Conservation (phyloP, 805 yeast species). For the Schwanniomyces yamadae region DNA sequence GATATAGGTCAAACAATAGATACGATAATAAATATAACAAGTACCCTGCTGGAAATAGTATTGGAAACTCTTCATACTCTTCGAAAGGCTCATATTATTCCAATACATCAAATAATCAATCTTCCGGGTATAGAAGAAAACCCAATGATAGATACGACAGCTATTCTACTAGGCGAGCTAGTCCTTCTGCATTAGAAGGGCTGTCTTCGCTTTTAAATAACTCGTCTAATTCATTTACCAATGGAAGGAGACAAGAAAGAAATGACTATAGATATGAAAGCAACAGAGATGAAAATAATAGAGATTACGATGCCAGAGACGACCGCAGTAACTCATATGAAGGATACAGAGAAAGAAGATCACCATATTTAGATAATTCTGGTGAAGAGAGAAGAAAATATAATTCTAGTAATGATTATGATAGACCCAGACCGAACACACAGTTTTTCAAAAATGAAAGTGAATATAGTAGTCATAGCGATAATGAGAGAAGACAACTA, state of each 20-base stretch:
- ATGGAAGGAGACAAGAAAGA: slow-evolving; percentile 1
- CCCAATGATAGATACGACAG: slow-evolving; percentile 20
- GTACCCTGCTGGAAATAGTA: slow-evolving; percentile 4
- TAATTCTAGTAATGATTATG: too few species aligned
- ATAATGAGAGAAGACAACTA: too few species aligned
- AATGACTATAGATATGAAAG: not conserved
- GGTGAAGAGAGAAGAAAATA: not conserved
- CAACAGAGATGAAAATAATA: not conserved
- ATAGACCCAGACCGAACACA: too few species aligned
- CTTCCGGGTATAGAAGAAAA: slow-evolving; percentile 11
- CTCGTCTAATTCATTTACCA: not conserved
- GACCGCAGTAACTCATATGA: not conserved
- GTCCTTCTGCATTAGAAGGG: not conserved
- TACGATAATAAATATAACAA: slow-evolving; percentile 8
- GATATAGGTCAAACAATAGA: slow-evolving; percentile 4
- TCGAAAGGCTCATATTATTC: slow-evolving; percentile 3
- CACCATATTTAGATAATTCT: not conserved
- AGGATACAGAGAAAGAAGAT: not conserved
- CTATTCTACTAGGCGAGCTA: slow-evolving; percentile 14
- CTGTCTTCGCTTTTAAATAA: not conserved
- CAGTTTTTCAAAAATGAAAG: too few species aligned
- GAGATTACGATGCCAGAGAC: not conserved
- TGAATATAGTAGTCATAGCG: too few species aligned
- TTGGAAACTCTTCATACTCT: slow-evolving; percentile 4
- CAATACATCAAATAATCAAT: not conserved